Percentiles rank a stretch among this genome's conserved stretches.
These are phyloP conservation scores for Ophiosphaerella herpotricha DNA, from an alignment of 2,329 filamentous ascomycete genomes.

Conservation along the genomic window DNA sequence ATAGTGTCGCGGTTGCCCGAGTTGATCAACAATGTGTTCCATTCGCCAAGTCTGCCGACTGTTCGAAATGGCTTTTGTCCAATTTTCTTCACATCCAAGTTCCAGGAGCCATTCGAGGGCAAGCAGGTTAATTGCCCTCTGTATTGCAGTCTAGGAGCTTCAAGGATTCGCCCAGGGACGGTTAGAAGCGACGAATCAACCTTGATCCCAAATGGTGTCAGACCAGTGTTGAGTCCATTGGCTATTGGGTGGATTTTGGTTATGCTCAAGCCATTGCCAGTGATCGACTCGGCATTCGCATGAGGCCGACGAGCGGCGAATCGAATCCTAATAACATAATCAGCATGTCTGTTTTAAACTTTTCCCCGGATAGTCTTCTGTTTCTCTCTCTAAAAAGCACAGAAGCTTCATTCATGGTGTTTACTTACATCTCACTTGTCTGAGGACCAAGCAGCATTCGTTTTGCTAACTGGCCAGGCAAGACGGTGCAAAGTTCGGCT, in stretches of 20 bases:
- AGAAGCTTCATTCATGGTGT: too few species aligned
- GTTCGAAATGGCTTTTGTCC: constrained; percentile 32
- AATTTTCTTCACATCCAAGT: constrained; percentile 55
- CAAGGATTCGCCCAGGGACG: constrained; percentile 72
- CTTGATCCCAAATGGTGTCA: constrained; percentile 64
- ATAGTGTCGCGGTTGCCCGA: constrained; percentile 22
- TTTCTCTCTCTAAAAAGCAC: too few species aligned
- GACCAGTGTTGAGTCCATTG: constrained; percentile 24
- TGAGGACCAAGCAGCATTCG: constrained; percentile 31
- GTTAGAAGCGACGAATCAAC: constrained; percentile 68
- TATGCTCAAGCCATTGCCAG: constrained; percentile 29
- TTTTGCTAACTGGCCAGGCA: constrained; percentile 38
- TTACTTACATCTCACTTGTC: constrained; percentile 29
- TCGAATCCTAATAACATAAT: constrained; percentile 11
- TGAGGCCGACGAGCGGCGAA: constrained; percentile 38
- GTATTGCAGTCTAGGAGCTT: constrained; percentile 66
- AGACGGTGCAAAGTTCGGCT: constrained; percentile 35
- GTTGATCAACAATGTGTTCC: constrained; percentile 40
- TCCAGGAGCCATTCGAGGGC: constrained; percentile 67
- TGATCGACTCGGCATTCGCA: constrained; percentile 38
- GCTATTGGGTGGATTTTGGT: constrained; percentile 27
- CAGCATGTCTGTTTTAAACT: too few species aligned
- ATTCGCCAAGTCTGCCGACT: constrained; percentile 23
- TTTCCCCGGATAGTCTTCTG: too few species aligned
- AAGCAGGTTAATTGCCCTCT: constrained; percentile 32